A percentile compares a stretch with the other conserved stretches of the same genome.
phyloP scores from a whole-genome alignment of 352 stramenopile species.

The Globisporangium abappressorium region DNA sequence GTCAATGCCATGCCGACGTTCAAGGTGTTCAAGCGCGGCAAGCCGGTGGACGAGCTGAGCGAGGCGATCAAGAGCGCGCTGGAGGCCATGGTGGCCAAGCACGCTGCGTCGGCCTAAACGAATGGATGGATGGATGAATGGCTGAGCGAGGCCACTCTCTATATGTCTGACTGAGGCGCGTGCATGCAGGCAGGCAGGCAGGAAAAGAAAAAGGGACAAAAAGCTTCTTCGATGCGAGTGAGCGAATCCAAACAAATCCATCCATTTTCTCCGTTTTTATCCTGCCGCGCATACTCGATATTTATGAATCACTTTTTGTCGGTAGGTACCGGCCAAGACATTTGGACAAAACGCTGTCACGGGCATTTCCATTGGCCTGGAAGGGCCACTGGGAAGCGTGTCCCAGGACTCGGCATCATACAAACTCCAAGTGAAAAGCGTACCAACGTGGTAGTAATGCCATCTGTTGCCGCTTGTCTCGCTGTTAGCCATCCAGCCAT shows the following conservation, averaged over 20 bases:
- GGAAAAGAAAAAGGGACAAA: not conserved
- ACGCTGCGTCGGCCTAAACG: slow-evolving; percentile 15
- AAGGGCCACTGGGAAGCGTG: slow-evolving; percentile 2
- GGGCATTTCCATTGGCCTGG: not conserved
- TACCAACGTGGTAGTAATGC: slow-evolving; percentile 11
- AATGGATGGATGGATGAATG: not conserved
- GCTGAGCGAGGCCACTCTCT: not conserved
- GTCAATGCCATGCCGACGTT: slow-evolving; percentile 92
- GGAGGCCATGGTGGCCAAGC: slow-evolving; percentile 51
- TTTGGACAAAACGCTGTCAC: not conserved
- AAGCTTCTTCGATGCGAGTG: not conserved
- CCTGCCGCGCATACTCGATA: not conserved
- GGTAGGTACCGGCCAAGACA: not conserved
- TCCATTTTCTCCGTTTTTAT: not conserved
- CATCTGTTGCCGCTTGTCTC: slow-evolving; percentile 12
- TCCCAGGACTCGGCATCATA: not conserved
- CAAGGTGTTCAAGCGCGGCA: slow-evolving; percentile 89
- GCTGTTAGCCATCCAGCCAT: slow-evolving; percentile 9
- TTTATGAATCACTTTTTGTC: not conserved
- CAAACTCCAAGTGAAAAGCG: not conserved
- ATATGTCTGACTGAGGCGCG: not conserved
- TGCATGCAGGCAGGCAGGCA: not conserved
- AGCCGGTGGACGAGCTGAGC: slow-evolving; percentile 85
- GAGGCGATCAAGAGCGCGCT: slow-evolving; percentile 70
- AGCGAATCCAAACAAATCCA: not conserved